Percentiles rank a stretch among this genome's conserved stretches.
phyloP scores from a whole-genome alignment of 805 yeast genomes.

The Saturnispora hagleri region DNA sequence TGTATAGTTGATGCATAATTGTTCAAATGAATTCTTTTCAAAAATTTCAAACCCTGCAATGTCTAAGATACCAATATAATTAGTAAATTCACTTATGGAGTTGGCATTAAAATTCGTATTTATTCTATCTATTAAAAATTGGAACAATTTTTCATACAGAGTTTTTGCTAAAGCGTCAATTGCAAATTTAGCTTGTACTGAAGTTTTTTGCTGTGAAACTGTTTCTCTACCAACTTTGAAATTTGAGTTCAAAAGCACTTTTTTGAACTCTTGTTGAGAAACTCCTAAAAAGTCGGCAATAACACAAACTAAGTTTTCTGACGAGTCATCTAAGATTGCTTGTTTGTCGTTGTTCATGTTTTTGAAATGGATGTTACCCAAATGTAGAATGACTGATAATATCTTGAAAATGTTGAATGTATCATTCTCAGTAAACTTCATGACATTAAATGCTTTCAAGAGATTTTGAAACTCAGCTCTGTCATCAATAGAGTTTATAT shows the following conservation, averaged over 20 bases:
- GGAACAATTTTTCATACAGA: slow-evolving; percentile 76
- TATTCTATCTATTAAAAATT: slow-evolving; percentile 63
- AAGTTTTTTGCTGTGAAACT: slow-evolving; percentile 69
- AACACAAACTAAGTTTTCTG: slow-evolving; percentile 37
- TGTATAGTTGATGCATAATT: slow-evolving; percentile 51
- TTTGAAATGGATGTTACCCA: slow-evolving; percentile 76
- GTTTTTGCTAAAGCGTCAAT: slow-evolving; percentile 84
- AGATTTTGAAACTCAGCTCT: slow-evolving; percentile 54
- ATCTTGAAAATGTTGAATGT: slow-evolving; percentile 50
- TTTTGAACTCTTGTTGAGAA: slow-evolving; percentile 36
- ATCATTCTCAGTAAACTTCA: slow-evolving; percentile 57
- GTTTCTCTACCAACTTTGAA: slow-evolving; percentile 88
- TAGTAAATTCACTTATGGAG: slow-evolving; percentile 23
- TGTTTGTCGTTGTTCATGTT: slow-evolving; percentile 55
- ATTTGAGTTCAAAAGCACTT: slow-evolving; percentile 62
- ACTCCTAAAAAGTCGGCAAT: slow-evolving; percentile 63
- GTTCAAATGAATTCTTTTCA: slow-evolving; percentile 49
- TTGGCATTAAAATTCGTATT: slow-evolving; percentile 47
- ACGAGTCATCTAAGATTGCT: slow-evolving; percentile 51
- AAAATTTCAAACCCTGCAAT: slow-evolving; percentile 58
- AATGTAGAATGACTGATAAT: slow-evolving; percentile 67
- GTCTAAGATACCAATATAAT: slow-evolving; percentile 49
- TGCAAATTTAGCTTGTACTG: slow-evolving; percentile 70
- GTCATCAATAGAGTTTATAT: slow-evolving; percentile 73
- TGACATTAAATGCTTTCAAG: slow-evolving; percentile 55